Evolutionary conservation across 2,329 filamentous ascomycete species (phyloP), one percentile per base, ranked within the genome.

Genomic region (Rhynchosporium secalis): DNA sequence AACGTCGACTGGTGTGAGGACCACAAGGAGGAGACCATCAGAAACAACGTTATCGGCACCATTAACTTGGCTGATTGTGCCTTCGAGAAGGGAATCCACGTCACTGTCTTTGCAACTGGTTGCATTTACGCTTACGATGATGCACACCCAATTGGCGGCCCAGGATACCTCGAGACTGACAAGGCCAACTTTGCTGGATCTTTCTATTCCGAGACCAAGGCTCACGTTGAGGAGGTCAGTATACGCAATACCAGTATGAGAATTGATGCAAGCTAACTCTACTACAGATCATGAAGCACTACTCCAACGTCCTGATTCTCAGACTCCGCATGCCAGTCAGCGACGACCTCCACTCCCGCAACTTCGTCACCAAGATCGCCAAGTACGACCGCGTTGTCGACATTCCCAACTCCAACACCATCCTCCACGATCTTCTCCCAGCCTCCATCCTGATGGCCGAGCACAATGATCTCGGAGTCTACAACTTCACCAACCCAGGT

Each of bases 1-100:
- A 89, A 89, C 67, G 85, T 88, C 72, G 86, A 89, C 75, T 88
- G 86, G 86, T 89, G 86, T 70, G 87, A 90, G 76, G 84, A 87
- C 71, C 82, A 89, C 78, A 87, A 84, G 76, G 82, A 86, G 74
- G 82, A 83, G 60, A 89, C 86, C 6, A 82, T 89, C 72, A 81
- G 86, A 63, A 87, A 83, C 73, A 90, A 90, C 71, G 86, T 86
- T 60, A 81, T 88, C 52, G 86, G 86, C 59, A 84, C 85, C 41
- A 72, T 88, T 67, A 88, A 86, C 72, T 75, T 89, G 69, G 79
- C 85, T 40, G 85, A 89, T 72, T 79, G 78, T 73, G 89, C 86
- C 75, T 83, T 77, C 69, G 76, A 81, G 66, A 79, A 78, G 62
- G 80, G 79, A 66, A 80, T 89, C 59, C 86, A 89, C 73, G 79